Base-by-base conservation (phyloP, 139 green algal genomes). In the Pycnococcus provasolii region DNA sequence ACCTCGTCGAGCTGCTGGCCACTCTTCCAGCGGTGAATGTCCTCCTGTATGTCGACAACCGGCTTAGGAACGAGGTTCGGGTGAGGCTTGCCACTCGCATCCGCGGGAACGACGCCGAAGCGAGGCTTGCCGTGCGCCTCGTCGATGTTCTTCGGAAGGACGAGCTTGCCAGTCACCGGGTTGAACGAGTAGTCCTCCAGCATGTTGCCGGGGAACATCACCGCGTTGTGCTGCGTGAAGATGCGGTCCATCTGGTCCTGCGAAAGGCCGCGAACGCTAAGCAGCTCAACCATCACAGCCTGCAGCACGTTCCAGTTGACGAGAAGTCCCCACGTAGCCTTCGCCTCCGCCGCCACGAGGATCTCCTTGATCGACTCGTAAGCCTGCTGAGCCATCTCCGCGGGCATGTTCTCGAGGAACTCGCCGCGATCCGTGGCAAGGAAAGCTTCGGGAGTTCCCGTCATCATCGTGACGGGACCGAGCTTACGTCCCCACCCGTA, bases 381-480 rank as follows among this genome's bases (percentile, higher is more conserved):
- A 0, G 80, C 84, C 11, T 82, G 71, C 39, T 74, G 74, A 3
- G 74, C 71, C 80, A 45, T 37, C 4, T 61, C 3, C 73, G 79
- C 76, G 70, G 78, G 78, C 70, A 85, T 73, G 11, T 73, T 80
- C 53, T 42, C 66, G 73, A 83, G 79, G 57, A 81, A 70, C 2
- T 65, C 66, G 13, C 65, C 58, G 3, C 79, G 52, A 66, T 85
- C 79, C 66, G 74, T 82, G 57, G 64, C 72, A 13, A 63, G 55
- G 15, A 26, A 15, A 2, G 61, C 43, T 73, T 67, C 8, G 46
- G 11, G 11, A 13, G 11, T 13, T 40, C 40, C 53, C 13, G 83
- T 82, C 85, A 91, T 88, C 50, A 94, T 66, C 3, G 79, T 70
- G 15, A 91, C 70, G 2, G 87, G 88, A 1, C 88, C 88, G 50